phyloP scores from a whole-genome alignment of 2,329 filamentous ascomycete genomes.

The Xylariaceae sp. region DNA sequence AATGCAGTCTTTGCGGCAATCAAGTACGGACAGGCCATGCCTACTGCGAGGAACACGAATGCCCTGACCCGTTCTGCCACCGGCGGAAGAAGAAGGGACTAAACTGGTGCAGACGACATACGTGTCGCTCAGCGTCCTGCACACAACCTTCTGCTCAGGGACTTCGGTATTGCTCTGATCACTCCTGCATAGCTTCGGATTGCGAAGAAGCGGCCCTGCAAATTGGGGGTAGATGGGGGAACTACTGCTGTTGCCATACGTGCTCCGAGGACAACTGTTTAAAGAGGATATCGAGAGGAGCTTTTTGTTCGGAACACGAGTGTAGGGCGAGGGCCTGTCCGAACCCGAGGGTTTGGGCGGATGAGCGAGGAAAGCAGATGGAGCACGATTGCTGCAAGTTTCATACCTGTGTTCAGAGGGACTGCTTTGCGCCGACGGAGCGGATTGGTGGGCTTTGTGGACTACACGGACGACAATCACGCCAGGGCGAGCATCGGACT shows the following conservation, averaged over 20 bases:
- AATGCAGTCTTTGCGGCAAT: neutral
- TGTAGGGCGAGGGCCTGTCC: conserved; percentile 2
- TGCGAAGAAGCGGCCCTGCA: neutral
- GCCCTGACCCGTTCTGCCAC: neutral
- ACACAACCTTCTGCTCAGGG: neutral
- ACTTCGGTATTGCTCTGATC: conserved; percentile 1
- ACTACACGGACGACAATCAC: neutral
- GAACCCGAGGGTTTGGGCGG: conserved; percentile 4
- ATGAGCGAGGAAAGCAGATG: neutral
- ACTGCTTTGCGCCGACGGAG: conserved; percentile 2
- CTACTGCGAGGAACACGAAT: neutral
- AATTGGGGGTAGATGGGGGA: neutral
- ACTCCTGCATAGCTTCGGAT: conserved; percentile 2
- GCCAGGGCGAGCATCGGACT: too few species aligned
- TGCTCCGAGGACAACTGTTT: conserved; percentile 3
- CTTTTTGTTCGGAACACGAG: conserved; percentile 6
- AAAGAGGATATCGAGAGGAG: neutral
- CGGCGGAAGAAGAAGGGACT: neutral
- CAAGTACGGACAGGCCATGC: neutral
- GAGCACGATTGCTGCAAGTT: conserved; percentile 5
- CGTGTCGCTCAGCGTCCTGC: conserved; percentile 1
- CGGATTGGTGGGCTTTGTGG: conserved; percentile 2
- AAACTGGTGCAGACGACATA: conserved; percentile 1
- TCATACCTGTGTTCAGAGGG: conserved; percentile 7
- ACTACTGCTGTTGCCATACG: conserved; percentile 9